Evolutionary conservation across 495 filamentous ascomycete genomes (phyloP).

Genomic region (Penicillium cosmopolitanum): DNA sequence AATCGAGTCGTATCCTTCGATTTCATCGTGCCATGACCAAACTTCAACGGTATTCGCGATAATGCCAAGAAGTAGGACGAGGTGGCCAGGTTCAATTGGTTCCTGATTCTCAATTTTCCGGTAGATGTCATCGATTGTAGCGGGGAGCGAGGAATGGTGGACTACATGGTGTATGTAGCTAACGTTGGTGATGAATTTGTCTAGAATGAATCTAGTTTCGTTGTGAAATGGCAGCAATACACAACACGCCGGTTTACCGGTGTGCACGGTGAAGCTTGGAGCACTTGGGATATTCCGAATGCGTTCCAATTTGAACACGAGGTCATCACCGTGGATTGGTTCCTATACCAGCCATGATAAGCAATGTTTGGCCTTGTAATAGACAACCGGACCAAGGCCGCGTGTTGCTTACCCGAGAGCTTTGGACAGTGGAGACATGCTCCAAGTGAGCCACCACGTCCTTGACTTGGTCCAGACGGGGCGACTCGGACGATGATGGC

Average conservation of each 20-base stretch:
- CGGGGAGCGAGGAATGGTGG: neutral
- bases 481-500: neutral
- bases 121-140: neutral
- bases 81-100: neutral
- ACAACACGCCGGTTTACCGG: neutral
- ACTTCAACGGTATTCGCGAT: neutral
- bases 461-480: neutral
- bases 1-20: neutral
- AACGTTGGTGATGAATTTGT: neutral
- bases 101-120: neutral
- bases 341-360: neutral
- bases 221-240: neutral
- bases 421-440: neutral
- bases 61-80: neutral
- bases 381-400: no score
- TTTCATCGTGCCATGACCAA: neutral
- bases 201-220: neutral
- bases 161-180: neutral
- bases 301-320: neutral
- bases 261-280: neutral
- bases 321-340: neutral
- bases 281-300: neutral
- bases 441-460: neutral
- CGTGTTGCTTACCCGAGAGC: neutral
- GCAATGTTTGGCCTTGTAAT: no score